phyloP scores from a whole-genome alignment of 805 yeast species.

The Kazachstania africana region DNA sequence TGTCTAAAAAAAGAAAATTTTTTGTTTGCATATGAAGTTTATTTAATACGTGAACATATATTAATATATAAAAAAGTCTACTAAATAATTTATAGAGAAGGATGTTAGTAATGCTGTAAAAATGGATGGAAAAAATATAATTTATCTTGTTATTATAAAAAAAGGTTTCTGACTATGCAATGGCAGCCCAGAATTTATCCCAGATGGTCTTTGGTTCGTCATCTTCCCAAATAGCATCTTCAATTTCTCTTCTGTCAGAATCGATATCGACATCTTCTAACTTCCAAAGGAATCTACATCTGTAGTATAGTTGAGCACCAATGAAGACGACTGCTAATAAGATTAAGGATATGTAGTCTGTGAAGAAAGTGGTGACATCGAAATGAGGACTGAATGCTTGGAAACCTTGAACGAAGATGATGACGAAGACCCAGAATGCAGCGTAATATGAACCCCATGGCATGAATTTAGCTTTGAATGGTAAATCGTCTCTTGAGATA shows the following conservation, averaged over 20 bases:
- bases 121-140: too few species aligned
- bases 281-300: conserved; percentile 33
- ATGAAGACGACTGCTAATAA: conserved; percentile 43
- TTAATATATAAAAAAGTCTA: too few species aligned
- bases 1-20: too few species aligned
- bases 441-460: conserved; percentile 58
- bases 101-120: too few species aligned
- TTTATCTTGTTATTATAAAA: too few species aligned
- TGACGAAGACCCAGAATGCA: conserved; percentile 36
- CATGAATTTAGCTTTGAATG: conserved; percentile 55
- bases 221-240: conserved; percentile 3
- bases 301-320: conserved; percentile 40
- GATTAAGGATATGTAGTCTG: conserved; percentile 58
- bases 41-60: too few species aligned
- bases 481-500: conserved; percentile 50
- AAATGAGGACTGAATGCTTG: conserved; percentile 40
- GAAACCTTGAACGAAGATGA: conserved; percentile 61
- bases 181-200: conserved; percentile 18
- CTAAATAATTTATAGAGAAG: too few species aligned
- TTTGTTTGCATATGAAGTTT: too few species aligned
- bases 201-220: conserved; percentile 34
- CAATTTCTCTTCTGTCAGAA: conserved; percentile 40
- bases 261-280: conserved; percentile 29
- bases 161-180: too few species aligned
- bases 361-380: conserved; percentile 44